Conservation (phyloP, 352 stramenopile species). For the Salisapilia sapeloensis region DNA sequence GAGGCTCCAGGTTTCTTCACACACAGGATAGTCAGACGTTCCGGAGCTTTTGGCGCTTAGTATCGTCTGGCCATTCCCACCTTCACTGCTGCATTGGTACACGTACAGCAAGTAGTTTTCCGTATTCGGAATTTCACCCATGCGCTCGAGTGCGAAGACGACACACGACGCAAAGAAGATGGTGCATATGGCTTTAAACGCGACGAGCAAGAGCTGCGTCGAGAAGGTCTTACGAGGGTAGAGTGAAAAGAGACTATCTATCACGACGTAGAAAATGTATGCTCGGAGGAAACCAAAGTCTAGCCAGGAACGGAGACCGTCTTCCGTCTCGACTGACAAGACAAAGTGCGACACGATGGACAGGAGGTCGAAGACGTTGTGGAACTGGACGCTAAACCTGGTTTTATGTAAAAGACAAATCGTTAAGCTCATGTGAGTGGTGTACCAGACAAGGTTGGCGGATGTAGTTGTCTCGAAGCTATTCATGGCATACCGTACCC, state of each 20-base stretch:
- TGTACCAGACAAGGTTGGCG: not conserved
- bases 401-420: constrained; percentile 14
- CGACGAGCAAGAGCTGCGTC: constrained; percentile 52
- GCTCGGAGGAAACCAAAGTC: constrained; percentile 75
- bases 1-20: constrained; percentile 68
- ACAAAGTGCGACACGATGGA: constrained; percentile 72
- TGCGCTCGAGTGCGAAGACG: constrained; percentile 68
- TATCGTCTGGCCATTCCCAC: constrained; percentile 24
- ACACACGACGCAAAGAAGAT: constrained; percentile 74
- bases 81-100: constrained; percentile 54
- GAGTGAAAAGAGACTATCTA: constrained; percentile 45
- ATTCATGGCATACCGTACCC: constrained; percentile 63
- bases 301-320: constrained; percentile 56
- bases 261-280: constrained; percentile 72
- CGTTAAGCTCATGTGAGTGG: not conserved
- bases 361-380: constrained; percentile 68
- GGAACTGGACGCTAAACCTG: constrained; percentile 34
- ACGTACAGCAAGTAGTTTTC: constrained; percentile 74
- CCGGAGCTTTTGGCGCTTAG: constrained; percentile 30
- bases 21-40: constrained; percentile 28
- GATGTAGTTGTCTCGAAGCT: constrained; percentile 65
- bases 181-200: constrained; percentile 60
- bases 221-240: constrained; percentile 73
- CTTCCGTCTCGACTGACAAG: constrained; percentile 52
- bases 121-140: constrained; percentile 66